Percentiles rank a stretch among this genome's conserved stretches.
phyloP scores from a whole-genome alignment of 2,329 filamentous ascomycete species.

The Aureobasidium sp. region DNA sequence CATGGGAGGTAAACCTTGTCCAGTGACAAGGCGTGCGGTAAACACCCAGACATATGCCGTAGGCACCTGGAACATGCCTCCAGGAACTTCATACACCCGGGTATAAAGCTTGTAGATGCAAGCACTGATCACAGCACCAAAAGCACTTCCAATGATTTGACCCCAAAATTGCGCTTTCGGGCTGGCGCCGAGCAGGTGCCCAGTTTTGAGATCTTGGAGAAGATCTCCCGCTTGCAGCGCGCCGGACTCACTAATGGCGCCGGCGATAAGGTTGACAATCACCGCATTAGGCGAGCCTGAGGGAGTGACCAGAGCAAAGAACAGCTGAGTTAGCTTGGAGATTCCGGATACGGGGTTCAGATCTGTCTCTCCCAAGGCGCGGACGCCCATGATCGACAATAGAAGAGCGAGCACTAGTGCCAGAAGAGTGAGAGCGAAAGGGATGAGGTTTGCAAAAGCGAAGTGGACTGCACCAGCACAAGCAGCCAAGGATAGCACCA shows the following conservation, averaged over 20 bases:
- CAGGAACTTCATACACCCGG: conserved; percentile 79
- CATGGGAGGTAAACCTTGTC: conserved; percentile 76
- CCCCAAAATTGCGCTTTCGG: conserved; percentile 96
- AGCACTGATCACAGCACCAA: conserved; percentile 78
- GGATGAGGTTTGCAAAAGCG: conserved; percentile 76
- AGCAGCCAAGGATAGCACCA: conserved; percentile 66
- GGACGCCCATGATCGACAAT: conserved; percentile 56
- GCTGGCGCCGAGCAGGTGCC: conserved; percentile 82
- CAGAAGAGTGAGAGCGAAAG: conserved; percentile 72
- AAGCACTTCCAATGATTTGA: conserved; percentile 81
- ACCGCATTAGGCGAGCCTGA: conserved; percentile 72
- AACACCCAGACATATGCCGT: conserved; percentile 98
- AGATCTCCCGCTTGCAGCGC: conserved; percentile 92
- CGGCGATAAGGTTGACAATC: conserved; percentile 91
- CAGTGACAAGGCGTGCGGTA: conserved; percentile 86
- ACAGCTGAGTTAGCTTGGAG: conserved; percentile 88
- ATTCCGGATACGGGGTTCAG: conserved; percentile 95
- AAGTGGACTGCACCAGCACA: conserved; percentile 76
- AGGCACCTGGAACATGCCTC: conserved; percentile 83
- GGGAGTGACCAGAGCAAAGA: conserved; percentile 87
- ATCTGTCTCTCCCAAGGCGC: conserved; percentile 71
- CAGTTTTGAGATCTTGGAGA: conserved; percentile 95
- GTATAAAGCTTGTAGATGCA: conserved; percentile 87
- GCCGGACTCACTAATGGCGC: conserved; percentile 75
- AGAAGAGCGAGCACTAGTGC: conserved; percentile 70